Evolutionary conservation across 2,329 filamentous ascomycete genomes (phyloP).

Genomic region (Sporothrix variecibatus): DNA sequence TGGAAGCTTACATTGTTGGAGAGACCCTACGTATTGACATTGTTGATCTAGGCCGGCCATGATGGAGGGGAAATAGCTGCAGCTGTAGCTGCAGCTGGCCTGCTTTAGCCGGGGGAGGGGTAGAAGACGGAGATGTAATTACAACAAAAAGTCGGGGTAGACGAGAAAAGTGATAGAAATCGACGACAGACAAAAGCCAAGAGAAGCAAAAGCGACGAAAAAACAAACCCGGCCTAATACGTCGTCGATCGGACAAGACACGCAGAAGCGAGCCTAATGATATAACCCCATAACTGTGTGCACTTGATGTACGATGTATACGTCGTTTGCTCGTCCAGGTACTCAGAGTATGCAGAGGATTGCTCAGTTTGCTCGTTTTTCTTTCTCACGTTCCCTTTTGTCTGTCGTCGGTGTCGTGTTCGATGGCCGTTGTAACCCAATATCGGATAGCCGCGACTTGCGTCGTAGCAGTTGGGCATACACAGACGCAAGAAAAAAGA

Average conservation of each 20-base stretch:
- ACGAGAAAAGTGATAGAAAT: neutral
- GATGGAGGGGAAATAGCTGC: neutral
- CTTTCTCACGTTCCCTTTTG: neutral
- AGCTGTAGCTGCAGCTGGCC: neutral
- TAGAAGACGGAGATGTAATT: neutral
- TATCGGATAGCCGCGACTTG: conserved; percentile 20
- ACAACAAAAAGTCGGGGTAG: neutral
- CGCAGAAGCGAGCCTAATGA: conserved; percentile 1
- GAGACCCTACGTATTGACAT: neutral
- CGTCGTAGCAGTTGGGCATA: conserved; percentile 19
- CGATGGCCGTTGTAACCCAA: conserved; percentile 21
- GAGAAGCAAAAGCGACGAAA: neutral
- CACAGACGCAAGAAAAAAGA: neutral
- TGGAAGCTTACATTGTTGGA: neutral
- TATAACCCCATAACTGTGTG: conserved; percentile 15
- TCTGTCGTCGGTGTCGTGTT: neutral
- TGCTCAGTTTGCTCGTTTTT: neutral
- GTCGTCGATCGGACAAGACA: conserved; percentile 4
- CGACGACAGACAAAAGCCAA: neutral
- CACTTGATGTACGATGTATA: neutral
- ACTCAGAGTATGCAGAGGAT: neutral
- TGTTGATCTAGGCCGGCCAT: neutral
- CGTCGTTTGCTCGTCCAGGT: neutral
- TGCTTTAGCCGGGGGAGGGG: conserved; percentile 14
- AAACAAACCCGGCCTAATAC: neutral